Conservation (phyloP, 2,329 filamentous ascomycete genomes). For the Fusarium coicis region DNA sequence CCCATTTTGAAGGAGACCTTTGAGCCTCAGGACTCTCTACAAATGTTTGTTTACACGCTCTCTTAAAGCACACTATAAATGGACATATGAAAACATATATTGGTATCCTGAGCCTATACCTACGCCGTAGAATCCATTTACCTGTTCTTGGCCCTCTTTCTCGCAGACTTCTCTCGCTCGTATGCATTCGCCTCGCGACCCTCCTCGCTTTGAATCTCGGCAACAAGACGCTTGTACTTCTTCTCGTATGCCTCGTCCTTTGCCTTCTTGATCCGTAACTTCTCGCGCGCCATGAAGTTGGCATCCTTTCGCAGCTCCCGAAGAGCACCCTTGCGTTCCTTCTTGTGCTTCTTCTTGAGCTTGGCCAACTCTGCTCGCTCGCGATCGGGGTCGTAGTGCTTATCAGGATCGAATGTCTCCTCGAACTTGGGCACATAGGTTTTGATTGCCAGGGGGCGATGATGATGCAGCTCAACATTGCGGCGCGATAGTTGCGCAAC, state of each 20-base stretch:
- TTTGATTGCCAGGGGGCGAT: conserved; percentile 88
- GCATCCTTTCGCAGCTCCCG: conserved; percentile 95
- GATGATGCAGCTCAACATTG: conserved; percentile 88
- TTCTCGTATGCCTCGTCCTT: conserved; percentile 93
- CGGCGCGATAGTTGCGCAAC: conserved; percentile 75
- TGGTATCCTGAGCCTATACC: conserved; percentile 35
- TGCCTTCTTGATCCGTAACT: conserved; percentile 91
- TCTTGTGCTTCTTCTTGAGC: conserved; percentile 90
- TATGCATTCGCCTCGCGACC: conserved; percentile 88
- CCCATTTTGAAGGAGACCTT: background rate
- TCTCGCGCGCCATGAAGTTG: conserved; percentile 91
- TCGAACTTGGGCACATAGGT: conserved; percentile 93
- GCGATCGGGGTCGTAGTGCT: conserved; percentile 96
- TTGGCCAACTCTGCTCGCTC: conserved; percentile 88
- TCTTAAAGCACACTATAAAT: background rate
- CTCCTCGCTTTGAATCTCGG: conserved; percentile 96
- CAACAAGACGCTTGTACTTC: conserved; percentile 91
- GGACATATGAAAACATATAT: conserved; percentile 27
- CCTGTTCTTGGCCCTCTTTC: conserved; percentile 71
- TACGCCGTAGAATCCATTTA: conserved; percentile 37
- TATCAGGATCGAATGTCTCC: conserved; percentile 91
- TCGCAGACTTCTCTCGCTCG: conserved; percentile 82
- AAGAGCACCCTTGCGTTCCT: conserved; percentile 93
- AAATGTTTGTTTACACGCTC: background rate
- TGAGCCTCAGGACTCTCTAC: background rate